Conservation (phyloP, 805 yeast species). For the Millerago galiae region DNA sequence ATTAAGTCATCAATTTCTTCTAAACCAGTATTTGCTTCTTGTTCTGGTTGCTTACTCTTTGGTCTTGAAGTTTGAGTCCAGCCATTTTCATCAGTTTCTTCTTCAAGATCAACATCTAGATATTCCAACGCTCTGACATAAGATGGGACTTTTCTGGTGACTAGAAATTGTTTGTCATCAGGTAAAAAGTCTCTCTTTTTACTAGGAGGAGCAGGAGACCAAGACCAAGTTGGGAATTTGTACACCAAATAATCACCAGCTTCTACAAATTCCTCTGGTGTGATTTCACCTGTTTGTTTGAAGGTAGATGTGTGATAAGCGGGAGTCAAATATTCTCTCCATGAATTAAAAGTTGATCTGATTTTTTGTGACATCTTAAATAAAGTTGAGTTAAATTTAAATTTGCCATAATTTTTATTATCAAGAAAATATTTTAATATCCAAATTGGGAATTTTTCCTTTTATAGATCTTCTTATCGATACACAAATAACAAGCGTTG, state of each 20-base stretch:
- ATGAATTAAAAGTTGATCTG: conserved; percentile 72
- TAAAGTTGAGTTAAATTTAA: no score
- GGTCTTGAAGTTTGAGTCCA: conserved; percentile 43
- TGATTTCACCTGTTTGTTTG: conserved; percentile 79
- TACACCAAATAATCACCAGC: conserved; percentile 92
- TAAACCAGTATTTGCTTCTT: conserved; percentile 14
- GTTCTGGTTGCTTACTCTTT: conserved; percentile 7
- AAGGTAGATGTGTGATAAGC: conserved; percentile 83
- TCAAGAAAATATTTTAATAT: no score
- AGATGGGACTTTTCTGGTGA: conserved; percentile 87
- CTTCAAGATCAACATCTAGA: conserved; percentile 37
- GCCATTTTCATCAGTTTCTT: conserved; percentile 42
- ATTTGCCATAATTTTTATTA: no score
- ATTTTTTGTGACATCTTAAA: conserved; percentile 22
- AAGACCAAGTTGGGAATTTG: conserved; percentile 95
- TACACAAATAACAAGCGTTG: no score
- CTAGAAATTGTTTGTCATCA: conserved; percentile 75
- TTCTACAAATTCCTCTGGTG: conserved; percentile 89
- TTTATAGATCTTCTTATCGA: no score
- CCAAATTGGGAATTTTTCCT: no score
- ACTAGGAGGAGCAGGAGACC: conserved; percentile 60
- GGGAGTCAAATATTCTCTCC: conserved; percentile 92
- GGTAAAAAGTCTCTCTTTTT: conserved; percentile 71
- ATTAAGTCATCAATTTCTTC: conserved; percentile 38
- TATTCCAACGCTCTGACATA: conserved; percentile 58